Evolutionary conservation across 1,284 basidiomycete genomes (phyloP), one percentile per base, ranked within the genome.

Genomic region (Hymenochaete sp.): DNA sequence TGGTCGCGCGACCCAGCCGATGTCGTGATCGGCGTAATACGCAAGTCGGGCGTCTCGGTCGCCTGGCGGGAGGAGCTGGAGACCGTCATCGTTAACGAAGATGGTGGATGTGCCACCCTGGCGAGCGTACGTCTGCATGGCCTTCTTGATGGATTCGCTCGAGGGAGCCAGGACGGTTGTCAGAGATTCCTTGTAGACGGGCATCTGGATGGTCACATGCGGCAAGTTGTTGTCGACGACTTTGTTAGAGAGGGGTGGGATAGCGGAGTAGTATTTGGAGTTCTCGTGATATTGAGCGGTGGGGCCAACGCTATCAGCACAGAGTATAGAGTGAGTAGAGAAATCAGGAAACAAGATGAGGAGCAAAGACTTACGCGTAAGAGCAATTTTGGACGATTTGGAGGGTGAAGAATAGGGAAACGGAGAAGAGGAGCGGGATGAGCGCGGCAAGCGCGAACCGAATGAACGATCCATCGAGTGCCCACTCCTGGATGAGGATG

Each of bases 81-180:
- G 60, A 43, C 88, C 89, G 57, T 89, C 83, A 50, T 89, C 85
- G 55, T 85, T 81, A 16, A 89, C 67, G 47, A 89, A 71, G 55
- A 89, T 86, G 19, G 74, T 64, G 3, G 81, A 85, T 0, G 82
- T 82, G 7, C 86, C 86, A 18, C 85, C 86, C 56, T 89, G 85
- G 1, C 84, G 71, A 14, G 86, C 84, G 57, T 89, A 89, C 1
- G 84, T 88, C 57, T 84, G 83, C 78, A 91, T 90, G 0, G 87
- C 88, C 59, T 77, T 79, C 64, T 91, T 89, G 52, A 92, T 62
- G 0, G 82, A 88, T 52, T 77, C 74, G 36, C 91, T 77, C 0
- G 88, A 90, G 1, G 84, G 87, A 4, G 73, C 59, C 79, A 84
- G 79, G 0, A 79, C 81, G 45, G 73, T 70, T 29, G 74, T 71